Conservation (phyloP, 2,329 filamentous ascomycete species). For the Aspergillus quadricinctus region DNA sequence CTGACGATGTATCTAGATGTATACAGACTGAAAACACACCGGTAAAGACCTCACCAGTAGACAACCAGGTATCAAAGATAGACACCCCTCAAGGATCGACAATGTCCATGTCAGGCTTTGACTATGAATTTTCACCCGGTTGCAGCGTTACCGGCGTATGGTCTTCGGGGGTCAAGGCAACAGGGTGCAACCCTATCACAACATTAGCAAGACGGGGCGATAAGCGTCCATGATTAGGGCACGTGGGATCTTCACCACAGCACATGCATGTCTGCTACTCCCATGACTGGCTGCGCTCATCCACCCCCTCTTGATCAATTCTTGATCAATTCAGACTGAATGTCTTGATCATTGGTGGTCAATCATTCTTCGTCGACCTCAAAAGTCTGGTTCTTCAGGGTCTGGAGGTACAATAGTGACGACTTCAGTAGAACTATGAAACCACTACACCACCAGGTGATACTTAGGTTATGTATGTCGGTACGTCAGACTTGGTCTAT, state of each 20-base stretch:
- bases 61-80: background rate
- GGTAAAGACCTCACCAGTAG: background rate
- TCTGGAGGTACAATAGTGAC: background rate
- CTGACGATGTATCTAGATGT: background rate
- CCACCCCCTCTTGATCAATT: background rate
- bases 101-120: background rate
- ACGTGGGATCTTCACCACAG: slow-evolving; percentile 10
- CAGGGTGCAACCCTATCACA: slow-evolving; percentile 1
- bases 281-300: background rate
- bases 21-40: background rate
- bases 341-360: background rate
- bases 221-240: slow-evolving; percentile 10
- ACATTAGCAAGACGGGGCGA: slow-evolving; percentile 9
- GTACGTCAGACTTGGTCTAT: too few species aligned
- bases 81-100: background rate
- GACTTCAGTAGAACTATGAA: background rate
- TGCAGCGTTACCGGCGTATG: background rate
- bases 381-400: background rate
- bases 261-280: background rate
- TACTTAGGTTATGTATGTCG: background rate
- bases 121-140: background rate
- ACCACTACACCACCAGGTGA: background rate
- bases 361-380: background rate
- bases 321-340: background rate
- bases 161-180: background rate